These are phyloP conservation scores for Escallonia herrerae DNA, from an alignment of 129 eudicot genomes.

Conservation along the genomic window DNA sequence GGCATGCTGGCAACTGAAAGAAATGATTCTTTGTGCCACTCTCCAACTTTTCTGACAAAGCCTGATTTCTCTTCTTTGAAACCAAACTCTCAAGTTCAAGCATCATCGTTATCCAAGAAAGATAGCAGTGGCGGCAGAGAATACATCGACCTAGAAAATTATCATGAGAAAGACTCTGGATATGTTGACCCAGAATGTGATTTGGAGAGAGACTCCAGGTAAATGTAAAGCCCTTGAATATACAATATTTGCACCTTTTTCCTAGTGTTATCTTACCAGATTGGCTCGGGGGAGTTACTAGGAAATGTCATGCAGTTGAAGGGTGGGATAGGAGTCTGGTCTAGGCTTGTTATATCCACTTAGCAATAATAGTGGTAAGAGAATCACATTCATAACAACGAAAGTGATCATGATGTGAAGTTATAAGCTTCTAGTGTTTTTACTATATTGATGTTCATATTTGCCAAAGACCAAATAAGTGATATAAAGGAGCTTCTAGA, in stretches of 20 bases:
- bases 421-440: no score
- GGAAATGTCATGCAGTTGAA: not conserved
- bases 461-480: no score
- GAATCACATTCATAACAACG: no score
- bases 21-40: slow-evolving; percentile 10
- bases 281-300: not conserved
- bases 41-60: slow-evolving; percentile 21
- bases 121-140: slow-evolving; percentile 18
- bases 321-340: no score
- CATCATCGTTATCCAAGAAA: slow-evolving; percentile 14
- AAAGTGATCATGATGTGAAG: no score
- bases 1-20: slow-evolving; percentile 19
- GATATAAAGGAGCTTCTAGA: no score
- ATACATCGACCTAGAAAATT: slow-evolving; percentile 33
- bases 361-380: no score
- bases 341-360: no score
- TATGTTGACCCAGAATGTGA: slow-evolving; percentile 36
- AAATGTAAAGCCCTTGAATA: slow-evolving; percentile 10
- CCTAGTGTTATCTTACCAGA: not conserved
- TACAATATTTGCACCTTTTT: not conserved
- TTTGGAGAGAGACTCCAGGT: slow-evolving; percentile 45
- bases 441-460: no score
- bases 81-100: slow-evolving; percentile 20
- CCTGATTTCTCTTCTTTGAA: slow-evolving; percentile 18
- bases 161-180: slow-evolving; percentile 25